Conservation (phyloP, 441 rosid species). For the Raphanus hybrid region DNA sequence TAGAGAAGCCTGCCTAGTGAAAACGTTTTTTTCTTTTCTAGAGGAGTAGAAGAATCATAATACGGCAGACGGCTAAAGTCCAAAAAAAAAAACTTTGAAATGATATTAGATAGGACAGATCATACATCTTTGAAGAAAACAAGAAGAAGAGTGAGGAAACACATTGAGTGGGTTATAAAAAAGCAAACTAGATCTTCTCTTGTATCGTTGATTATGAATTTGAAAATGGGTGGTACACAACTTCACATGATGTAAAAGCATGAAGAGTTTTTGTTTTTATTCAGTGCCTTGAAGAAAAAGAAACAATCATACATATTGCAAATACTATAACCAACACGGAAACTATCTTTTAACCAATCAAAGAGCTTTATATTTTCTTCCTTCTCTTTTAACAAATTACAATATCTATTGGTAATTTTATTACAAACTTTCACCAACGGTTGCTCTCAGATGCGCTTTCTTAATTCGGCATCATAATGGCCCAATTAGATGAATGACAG, state of each 20-base stretch:
- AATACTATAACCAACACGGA: background rate
- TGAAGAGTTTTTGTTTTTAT: background rate
- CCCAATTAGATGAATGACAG: background rate
- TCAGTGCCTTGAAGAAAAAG: slow-evolving; percentile 1
- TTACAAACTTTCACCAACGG: background rate
- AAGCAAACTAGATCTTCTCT: background rate
- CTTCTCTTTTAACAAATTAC: background rate
- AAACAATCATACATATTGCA: background rate
- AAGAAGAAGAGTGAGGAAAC: slow-evolving; percentile 10
- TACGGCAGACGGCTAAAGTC: slow-evolving; percentile 16
- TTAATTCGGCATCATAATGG: background rate
- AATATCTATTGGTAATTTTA: background rate
- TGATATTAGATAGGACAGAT: background rate
- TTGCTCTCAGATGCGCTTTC: background rate
- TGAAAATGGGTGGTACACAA: background rate
- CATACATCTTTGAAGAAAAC: background rate
- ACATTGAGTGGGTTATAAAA: background rate
- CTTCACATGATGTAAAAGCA: background rate
- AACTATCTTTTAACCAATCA: background rate
- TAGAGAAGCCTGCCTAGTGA: background rate
- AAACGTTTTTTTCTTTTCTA: background rate
- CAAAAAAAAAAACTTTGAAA: background rate
- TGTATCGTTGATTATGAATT: background rate
- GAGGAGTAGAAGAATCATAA: background rate
- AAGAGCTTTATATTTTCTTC: background rate